phyloP scores from a whole-genome alignment of 2,329 filamentous ascomycete genomes.

The Sarocladiaceae sp. region DNA sequence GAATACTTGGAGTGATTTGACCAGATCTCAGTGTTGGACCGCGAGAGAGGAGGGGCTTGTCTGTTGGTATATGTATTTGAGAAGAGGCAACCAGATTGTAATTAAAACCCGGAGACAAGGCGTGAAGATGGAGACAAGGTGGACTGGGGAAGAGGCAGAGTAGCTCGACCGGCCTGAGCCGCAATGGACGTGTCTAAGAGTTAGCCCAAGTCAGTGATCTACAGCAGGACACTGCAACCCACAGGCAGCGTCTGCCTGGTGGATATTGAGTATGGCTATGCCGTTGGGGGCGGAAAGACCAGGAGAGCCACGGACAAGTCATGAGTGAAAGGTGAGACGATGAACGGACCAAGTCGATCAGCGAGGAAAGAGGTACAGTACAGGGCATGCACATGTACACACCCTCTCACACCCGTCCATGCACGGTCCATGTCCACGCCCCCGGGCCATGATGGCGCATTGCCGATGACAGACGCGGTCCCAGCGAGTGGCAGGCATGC shows the following conservation, averaged over 20 bases:
- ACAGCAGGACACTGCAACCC: constrained; percentile 6
- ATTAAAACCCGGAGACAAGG: not conserved
- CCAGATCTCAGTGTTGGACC: not conserved
- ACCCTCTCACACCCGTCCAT: not conserved
- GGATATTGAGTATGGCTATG: constrained; percentile 9
- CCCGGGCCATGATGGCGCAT: constrained; percentile 3
- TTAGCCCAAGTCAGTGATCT: constrained; percentile 7
- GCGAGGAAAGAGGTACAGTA: constrained; percentile 3
- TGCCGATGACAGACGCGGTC: constrained; percentile 2
- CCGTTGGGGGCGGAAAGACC: constrained; percentile 7
- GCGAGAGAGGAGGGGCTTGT: not conserved
- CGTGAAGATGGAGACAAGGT: constrained; percentile 1
- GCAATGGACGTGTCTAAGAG: constrained; percentile 6
- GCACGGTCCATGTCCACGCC: constrained; percentile 2
- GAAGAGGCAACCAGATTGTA: not conserved
- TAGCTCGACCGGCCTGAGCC: constrained; percentile 6
- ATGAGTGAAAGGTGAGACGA: constrained; percentile 8
- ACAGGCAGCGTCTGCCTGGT: constrained; percentile 8
- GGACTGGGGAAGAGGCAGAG: constrained; percentile 6
- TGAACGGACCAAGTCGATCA: constrained; percentile 5
- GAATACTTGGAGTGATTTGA: not conserved
- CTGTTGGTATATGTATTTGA: not conserved
- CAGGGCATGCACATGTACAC: constrained; percentile 5
- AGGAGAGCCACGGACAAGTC: constrained; percentile 7
- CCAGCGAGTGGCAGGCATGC: not conserved